Percentiles rank a stretch among this genome's conserved stretches.
Conservation (phyloP, 441 rosid species). For the Bocquillonia castaneifolia region DNA sequence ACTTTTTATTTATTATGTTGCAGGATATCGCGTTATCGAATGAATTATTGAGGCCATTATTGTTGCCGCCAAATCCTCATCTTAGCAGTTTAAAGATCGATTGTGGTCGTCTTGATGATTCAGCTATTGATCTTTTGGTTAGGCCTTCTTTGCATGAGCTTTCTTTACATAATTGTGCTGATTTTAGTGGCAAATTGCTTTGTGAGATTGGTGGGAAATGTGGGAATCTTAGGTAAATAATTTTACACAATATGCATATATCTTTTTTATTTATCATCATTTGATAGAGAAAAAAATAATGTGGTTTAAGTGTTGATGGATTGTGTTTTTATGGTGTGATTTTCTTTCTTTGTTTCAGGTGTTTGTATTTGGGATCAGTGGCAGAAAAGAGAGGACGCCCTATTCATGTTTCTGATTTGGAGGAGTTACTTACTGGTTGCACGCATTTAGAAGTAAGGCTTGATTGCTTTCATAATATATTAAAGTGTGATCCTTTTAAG, state of each 20-base stretch:
- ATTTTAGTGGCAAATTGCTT: constrained; percentile 72
- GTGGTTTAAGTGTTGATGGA: constrained; percentile 4
- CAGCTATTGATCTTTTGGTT: constrained; percentile 45
- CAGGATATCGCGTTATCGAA: constrained; percentile 62
- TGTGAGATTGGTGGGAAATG: constrained; percentile 71
- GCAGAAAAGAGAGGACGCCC: constrained; percentile 74
- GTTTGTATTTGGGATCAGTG: constrained; percentile 71
- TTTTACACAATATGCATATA: too few species aligned
- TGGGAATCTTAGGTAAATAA: constrained; percentile 51
- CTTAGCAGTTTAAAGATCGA: constrained; percentile 71
- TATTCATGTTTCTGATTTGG: constrained; percentile 61
- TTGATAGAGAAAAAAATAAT: background rate
- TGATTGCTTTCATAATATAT: constrained; percentile 8
- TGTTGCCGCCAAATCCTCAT: constrained; percentile 64
- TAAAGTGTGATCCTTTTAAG: background rate
- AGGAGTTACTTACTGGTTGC: constrained; percentile 76
- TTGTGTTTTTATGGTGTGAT: constrained; percentile 19
- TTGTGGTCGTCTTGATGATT: constrained; percentile 65
- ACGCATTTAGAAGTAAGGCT: constrained; percentile 73
- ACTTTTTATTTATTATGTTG: background rate
- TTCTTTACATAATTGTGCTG: constrained; percentile 57
- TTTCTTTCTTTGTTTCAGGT: constrained; percentile 42
- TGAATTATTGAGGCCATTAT: constrained; percentile 54
- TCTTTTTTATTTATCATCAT: background rate
- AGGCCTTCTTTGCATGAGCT: constrained; percentile 64